Conservation (phyloP, 2,329 filamentous ascomycete genomes). For the Aspergillus sp. region DNA sequence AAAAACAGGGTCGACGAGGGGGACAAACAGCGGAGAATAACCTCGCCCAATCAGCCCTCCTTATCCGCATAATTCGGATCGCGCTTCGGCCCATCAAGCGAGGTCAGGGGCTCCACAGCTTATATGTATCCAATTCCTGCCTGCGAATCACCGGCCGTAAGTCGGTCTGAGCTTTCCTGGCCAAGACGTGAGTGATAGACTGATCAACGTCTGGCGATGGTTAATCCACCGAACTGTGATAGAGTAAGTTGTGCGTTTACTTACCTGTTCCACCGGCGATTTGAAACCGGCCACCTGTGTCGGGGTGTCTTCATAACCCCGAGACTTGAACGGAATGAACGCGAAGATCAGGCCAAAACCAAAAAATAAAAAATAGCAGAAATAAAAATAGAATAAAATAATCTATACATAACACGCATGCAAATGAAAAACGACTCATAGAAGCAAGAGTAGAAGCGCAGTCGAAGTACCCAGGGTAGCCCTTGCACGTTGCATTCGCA, state of each 20-base stretch:
- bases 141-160: slow-evolving; percentile 13
- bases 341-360: neutral
- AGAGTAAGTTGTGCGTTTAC: slow-evolving; percentile 10
- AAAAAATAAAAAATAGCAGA: neutral
- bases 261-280: slow-evolving; percentile 8
- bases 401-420: neutral
- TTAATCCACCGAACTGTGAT: slow-evolving; percentile 17
- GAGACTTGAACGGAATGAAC: neutral
- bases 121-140: slow-evolving; percentile 19
- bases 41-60: neutral
- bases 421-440: neutral
- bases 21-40: slow-evolving; percentile 3
- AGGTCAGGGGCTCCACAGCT: slow-evolving; percentile 14
- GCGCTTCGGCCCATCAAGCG: neutral
- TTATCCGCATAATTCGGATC: neutral
- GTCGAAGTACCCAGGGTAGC: neutral
- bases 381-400: no score
- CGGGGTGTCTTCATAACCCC: neutral
- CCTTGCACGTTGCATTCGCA: slow-evolving; percentile 4
- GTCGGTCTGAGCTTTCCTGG: slow-evolving; percentile 10
- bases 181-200: slow-evolving; percentile 18
- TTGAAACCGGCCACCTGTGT: slow-evolving; percentile 11
- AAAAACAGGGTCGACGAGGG: neutral
- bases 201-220: slow-evolving; percentile 14
- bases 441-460: neutral